Percentiles rank a stretch among this genome's conserved stretches.
Evolutionary conservation across 495 filamentous ascomycete genomes (phyloP).

Genomic region (Penicillium pancosmium): DNA sequence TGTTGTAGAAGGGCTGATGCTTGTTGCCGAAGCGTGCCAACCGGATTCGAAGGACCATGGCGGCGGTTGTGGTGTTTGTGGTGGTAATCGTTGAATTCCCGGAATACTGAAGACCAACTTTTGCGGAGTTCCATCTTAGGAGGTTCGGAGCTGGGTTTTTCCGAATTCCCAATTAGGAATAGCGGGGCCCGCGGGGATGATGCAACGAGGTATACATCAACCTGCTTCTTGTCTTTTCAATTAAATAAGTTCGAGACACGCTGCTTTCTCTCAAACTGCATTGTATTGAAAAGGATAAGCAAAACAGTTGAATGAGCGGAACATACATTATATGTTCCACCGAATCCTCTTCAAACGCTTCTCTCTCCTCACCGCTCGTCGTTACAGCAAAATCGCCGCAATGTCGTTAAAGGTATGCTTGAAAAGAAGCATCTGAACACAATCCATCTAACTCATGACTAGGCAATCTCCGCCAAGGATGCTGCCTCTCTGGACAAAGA

Average conservation of each 20-base stretch:
- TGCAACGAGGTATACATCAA: constrained; percentile 29
- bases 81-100: constrained; percentile 5
- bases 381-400: constrained; percentile 35
- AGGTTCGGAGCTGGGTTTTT: constrained; percentile 28
- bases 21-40: constrained; percentile 91
- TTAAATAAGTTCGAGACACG: not conserved
- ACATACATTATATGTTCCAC: constrained; percentile 31
- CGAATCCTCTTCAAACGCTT: constrained; percentile 15
- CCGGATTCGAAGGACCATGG: constrained; percentile 91
- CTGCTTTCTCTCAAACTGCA: too few relatives aligned
- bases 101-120: constrained; percentile 11
- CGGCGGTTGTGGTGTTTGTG: constrained; percentile 21
- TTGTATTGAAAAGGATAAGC: not conserved
- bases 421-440: not conserved
- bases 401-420: constrained; percentile 47
- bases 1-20: constrained; percentile 91
- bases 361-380: constrained; percentile 19
- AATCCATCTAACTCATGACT: constrained; percentile 1
- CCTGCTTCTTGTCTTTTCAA: not conserved
- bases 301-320: not conserved
- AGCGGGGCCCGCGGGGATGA: constrained; percentile 13
- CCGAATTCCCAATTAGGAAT: too few relatives aligned
- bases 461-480: constrained; percentile 87
- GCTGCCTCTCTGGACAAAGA: constrained; percentile 89
- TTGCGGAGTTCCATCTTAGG: constrained; percentile 32